Base-by-base conservation (phyloP, 129 eudicot genomes). In the Ambrosia trifida region DNA sequence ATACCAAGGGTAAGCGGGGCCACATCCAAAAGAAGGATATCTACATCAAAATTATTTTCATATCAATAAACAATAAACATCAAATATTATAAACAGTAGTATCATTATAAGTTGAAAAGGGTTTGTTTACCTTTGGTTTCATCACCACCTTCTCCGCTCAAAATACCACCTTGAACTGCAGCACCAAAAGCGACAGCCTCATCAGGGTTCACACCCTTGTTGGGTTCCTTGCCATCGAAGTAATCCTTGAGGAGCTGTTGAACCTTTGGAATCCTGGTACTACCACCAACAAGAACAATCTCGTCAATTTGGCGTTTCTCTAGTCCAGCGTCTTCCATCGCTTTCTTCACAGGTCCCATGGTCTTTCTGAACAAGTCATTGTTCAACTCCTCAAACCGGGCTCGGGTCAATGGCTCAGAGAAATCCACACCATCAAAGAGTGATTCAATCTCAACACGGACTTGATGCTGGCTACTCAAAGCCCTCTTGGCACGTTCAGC, bases 271-370 rank as follows among this genome's bases (percentile, higher is more conserved):
- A 86, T 86, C 35, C 92, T 86, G 69, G 92, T 86, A 51, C 92
- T 86, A 62, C 92, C 92, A 72, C 92, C 92, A 83, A 86, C 92
- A 81, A 86, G 88, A 60, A 86, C 92, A 63, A 86, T 86, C 76
- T 86, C 91, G 68, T 86, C 91, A 50, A 86, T 86, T 76, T 86
- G 88, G 70, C 54, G 68, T 47, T 86, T 86, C 76, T 86, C 78
- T 40, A 86, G 32, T 2, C 85, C 85, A 32, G 91, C 88, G 28
- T 86, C 91, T 10, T 86, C 91, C 91, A 86, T 86, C 9, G 91
- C 91, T 73, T 86, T 86, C 84, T 86, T 86, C 43, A 86, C 91
- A 8, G 91, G 91, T 43, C 91, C 91, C 91, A 86, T 86, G 68
- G 91, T 86, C 82, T 86, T 86, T 68, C 91, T 86, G 61, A 86